Evolutionary conservation across 1,284 basidiomycete genomes (phyloP), one percentile per base, ranked within the genome.

Genomic region (Golubevia sp.): DNA sequence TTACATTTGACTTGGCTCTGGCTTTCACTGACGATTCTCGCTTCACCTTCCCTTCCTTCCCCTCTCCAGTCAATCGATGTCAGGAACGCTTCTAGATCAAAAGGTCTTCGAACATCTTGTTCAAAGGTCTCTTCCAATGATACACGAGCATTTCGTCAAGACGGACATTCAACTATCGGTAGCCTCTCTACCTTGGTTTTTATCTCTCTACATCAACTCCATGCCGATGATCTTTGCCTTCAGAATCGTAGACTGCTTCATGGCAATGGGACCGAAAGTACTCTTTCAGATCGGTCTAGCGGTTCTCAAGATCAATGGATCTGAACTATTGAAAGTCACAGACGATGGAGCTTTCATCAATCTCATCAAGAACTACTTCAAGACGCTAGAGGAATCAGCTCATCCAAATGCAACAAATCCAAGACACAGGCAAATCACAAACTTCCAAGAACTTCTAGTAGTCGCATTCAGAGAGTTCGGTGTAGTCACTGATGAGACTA

Each of bases 221-320:
- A 97, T 99, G 94, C 97, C 97, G 0, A 92, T 99, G 89, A 91
- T 99, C 55, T 99, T 99, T 80, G 96, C 97, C 0, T 99, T 98
- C 87, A 90, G 97, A 54, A 94, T 99, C 79, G 93, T 97, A 1
- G 97, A 99, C 84, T 99, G 97, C 84, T 97, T 99, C 85, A 92
- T 99, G 86, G 95, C 95, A 69, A 98, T 97, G 93, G 97, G 97
- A 0, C 94, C 96, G 1, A 98, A 95, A 78, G 97, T 99, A 13
- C 86, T 99, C 53, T 99, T 99, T 87, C 96, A 99, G 88, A 91
- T 96, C 62, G 94, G 92, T 3, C 68, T 85, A 90, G 97, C 97
- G 15, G 97, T 99, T 57, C 88, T 99, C 61, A 99, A 99, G 85
- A 97, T 99, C 85, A 99, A 99, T 72, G 95, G 95, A 1, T 93